Conservation (phyloP, 1,284 basidiomycete genomes). For the Ganoderma lucidum region DNA sequence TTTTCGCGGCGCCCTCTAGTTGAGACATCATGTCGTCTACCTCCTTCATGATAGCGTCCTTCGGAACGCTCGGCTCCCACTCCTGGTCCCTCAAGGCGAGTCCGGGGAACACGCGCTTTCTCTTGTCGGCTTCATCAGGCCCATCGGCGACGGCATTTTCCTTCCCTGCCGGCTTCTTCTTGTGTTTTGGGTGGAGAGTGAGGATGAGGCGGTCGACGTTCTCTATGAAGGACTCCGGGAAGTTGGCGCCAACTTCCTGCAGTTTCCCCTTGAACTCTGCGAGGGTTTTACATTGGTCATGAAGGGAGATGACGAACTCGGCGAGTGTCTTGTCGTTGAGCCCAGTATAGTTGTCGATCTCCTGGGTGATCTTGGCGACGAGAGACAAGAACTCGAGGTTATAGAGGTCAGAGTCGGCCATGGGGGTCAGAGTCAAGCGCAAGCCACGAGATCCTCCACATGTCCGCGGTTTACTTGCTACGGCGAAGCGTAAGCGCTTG, state of each 20-base stretch:
- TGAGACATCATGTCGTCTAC: conserved; percentile 89
- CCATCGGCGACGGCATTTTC: conserved; percentile 44
- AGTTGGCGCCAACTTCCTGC: conserved; percentile 83
- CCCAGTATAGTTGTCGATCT: conserved; percentile 87
- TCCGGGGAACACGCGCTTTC: conserved; percentile 90
- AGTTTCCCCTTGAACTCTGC: conserved; percentile 87
- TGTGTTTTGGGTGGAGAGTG: conserved; percentile 96
- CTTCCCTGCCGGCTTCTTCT: conserved; percentile 68
- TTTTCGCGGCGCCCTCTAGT: conserved; percentile 74
- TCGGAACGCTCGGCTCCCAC: conserved; percentile 57
- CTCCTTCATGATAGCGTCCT: conserved; percentile 73
- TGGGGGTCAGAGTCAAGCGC: conserved; percentile 39
- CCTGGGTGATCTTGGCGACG: conserved; percentile 89
- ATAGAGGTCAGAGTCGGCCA: conserved; percentile 83
- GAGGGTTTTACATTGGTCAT: conserved; percentile 84
- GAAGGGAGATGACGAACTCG: conserved; percentile 94
- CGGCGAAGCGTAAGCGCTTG: background rate
- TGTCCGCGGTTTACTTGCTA: background rate
- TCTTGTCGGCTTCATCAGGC: conserved; percentile 73
- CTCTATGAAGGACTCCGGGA: conserved; percentile 90
- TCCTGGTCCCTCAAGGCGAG: conserved; percentile 87
- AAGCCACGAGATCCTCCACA: background rate
- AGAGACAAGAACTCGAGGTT: conserved; percentile 92
- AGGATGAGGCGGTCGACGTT: conserved; percentile 95
- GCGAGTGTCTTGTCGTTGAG: conserved; percentile 92